A percentile compares a stretch with the other conserved stretches of the same genome.
phyloP scores from a whole-genome alignment of 2,329 filamentous ascomycete species.

The Aspergillus tanneri region DNA sequence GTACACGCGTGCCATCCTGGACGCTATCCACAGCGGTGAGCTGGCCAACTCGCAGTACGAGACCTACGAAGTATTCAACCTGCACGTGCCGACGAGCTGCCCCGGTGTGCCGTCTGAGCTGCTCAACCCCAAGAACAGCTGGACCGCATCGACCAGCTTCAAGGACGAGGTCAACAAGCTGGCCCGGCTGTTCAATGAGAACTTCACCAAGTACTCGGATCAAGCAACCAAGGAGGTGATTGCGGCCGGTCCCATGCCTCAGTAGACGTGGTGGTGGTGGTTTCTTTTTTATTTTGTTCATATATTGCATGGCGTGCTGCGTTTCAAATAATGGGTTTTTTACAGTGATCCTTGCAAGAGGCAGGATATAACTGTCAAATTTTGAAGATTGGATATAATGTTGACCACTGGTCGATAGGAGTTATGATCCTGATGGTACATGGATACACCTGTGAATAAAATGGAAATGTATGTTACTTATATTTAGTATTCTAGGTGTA shows the following conservation, averaged over 20 bases:
- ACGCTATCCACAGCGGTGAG: constrained; percentile 96
- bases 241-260: constrained; percentile 47
- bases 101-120: constrained; percentile 85
- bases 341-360: constrained; percentile 9
- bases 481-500: no score
- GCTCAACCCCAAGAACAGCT: constrained; percentile 90
- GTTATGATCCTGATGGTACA: background rate
- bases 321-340: constrained; percentile 19
- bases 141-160: constrained; percentile 84
- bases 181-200: constrained; percentile 84
- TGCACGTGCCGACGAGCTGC: constrained; percentile 90
- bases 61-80: constrained; percentile 94
- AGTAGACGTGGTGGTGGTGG: constrained; percentile 15
- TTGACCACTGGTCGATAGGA: constrained; percentile 4
- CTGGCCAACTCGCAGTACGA: constrained; percentile 92
- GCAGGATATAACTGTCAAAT: constrained; percentile 9
- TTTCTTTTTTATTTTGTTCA: constrained; percentile 23
- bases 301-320: constrained; percentile 35
- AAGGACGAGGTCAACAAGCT: constrained; percentile 86
- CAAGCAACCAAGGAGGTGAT: constrained; percentile 79
- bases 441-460: constrained; percentile 1
- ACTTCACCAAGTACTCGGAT: constrained; percentile 93
- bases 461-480: background rate
- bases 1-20: constrained; percentile 97
- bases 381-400: background rate